phyloP scores from a whole-genome alignment of 2,329 filamentous ascomycete genomes.

The Botrytis pseudocinerea region DNA sequence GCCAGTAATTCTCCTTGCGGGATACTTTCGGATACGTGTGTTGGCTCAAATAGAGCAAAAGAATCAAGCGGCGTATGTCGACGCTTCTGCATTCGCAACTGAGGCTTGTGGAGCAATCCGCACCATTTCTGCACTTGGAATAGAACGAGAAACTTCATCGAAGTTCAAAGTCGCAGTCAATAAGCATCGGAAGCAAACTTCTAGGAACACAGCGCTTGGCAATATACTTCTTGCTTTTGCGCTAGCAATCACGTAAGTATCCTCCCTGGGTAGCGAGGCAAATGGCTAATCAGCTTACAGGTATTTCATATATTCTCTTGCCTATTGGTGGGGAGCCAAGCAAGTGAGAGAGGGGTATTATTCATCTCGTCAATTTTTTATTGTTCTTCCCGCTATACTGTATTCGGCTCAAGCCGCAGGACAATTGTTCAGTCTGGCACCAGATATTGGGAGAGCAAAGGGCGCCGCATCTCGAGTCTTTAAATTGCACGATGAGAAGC shows the following conservation, averaged over 20 bases:
- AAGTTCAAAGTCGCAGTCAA: slow-evolving; percentile 55
- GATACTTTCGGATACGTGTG: slow-evolving; percentile 66
- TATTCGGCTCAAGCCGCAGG: slow-evolving; percentile 73
- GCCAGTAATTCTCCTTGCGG: slow-evolving; percentile 67
- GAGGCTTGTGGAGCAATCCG: slow-evolving; percentile 69
- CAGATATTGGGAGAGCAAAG: slow-evolving; percentile 69
- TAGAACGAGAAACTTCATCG: slow-evolving; percentile 53
- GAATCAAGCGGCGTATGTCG: slow-evolving; percentile 64
- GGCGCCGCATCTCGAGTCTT: slow-evolving; percentile 60
- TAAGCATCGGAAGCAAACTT: slow-evolving; percentile 55
- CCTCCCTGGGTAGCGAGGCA: background rate
- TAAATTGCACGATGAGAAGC: slow-evolving; percentile 47
- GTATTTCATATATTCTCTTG: slow-evolving; percentile 71
- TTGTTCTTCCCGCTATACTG: slow-evolving; percentile 69
- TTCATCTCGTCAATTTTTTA: slow-evolving; percentile 68
- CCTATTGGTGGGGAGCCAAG: slow-evolving; percentile 78
- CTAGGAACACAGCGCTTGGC: slow-evolving; percentile 50
- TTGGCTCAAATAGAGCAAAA: slow-evolving; percentile 62
- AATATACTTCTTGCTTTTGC: slow-evolving; percentile 63
- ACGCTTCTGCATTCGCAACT: slow-evolving; percentile 63
- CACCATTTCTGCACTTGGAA: slow-evolving; percentile 58
- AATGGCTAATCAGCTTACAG: slow-evolving; percentile 51
- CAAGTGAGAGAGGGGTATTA: slow-evolving; percentile 65
- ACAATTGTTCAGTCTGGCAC: slow-evolving; percentile 72
- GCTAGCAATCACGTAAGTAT: slow-evolving; percentile 38